A percentile compares a stretch with the other conserved stretches of the same genome.
Evolutionary conservation across 257 asterid species (phyloP).

Genomic region (Capsicum pubescens): DNA sequence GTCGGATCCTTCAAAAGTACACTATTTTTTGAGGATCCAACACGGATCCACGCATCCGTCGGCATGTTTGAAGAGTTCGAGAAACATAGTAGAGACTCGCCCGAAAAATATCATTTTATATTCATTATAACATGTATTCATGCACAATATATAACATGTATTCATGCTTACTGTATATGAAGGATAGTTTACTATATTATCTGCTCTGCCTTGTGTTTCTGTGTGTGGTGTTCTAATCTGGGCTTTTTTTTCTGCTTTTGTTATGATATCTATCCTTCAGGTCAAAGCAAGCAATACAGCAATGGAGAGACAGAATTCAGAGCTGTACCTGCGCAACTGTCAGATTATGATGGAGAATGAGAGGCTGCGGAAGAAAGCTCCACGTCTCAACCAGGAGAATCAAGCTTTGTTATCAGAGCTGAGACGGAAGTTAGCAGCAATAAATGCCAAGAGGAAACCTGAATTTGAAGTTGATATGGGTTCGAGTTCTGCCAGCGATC

Average conservation of each 20-base stretch:
- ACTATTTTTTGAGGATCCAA: too few relatives aligned
- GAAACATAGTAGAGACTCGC: background rate
- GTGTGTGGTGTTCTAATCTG: background rate
- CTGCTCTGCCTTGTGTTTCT: constrained; percentile 15
- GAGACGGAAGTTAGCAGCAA: constrained; percentile 45
- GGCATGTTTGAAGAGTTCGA: too few relatives aligned
- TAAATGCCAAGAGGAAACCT: constrained; percentile 26
- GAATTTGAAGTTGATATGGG: constrained; percentile 30
- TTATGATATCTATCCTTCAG: background rate
- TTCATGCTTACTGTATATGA: background rate
- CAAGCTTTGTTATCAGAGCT: constrained; percentile 50
- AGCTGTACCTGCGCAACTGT: constrained; percentile 58
- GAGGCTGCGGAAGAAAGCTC: constrained; percentile 57
- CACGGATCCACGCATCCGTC: too few relatives aligned
- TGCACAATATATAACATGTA: background rate
- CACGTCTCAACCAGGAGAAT: constrained; percentile 56
- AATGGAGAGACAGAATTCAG: constrained; percentile 57
- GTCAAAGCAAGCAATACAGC: background rate
- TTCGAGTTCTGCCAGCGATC: constrained; percentile 37
- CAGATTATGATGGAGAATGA: constrained; percentile 55
- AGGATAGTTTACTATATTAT: background rate
- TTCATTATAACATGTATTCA: background rate
- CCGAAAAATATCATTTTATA: background rate
- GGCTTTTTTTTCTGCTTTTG: background rate
- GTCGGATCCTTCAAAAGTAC: too few relatives aligned